These are phyloP conservation scores for Capsella bursapastoris DNA, from an alignment of 345 rosid genomes.

Conservation along the genomic window DNA sequence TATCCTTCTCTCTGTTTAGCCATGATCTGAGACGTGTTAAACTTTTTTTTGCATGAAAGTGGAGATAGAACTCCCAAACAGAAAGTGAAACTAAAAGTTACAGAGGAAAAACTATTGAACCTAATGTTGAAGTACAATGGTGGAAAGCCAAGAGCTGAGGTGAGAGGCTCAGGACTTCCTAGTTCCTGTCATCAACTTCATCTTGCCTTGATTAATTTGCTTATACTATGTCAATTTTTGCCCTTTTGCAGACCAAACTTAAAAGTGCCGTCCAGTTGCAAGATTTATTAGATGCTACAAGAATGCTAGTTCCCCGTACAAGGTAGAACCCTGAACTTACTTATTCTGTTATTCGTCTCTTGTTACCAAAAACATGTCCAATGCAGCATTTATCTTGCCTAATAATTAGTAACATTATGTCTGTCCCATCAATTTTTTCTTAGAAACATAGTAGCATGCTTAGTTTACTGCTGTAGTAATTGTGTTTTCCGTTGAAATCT, in stretches of 20 bases:
- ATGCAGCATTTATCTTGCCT: slow-evolving; percentile 1
- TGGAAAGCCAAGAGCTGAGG: slow-evolving; percentile 95
- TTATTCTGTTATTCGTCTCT: not conserved
- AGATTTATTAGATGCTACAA: slow-evolving; percentile 98
- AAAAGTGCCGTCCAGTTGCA: slow-evolving; percentile 97
- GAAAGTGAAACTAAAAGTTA: slow-evolving; percentile 97
- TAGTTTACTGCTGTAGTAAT: not conserved
- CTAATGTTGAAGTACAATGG: slow-evolving; percentile 99
- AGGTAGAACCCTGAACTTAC: slow-evolving; percentile 55
- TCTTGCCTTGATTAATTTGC: slow-evolving; percentile 16
- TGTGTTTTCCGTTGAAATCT: slow-evolving; percentile 9
- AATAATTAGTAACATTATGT: too few species aligned
- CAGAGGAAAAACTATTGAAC: slow-evolving; percentile 93
- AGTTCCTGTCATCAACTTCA: not conserved
- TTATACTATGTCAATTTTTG: slow-evolving; percentile 26
- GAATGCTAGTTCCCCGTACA: slow-evolving; percentile 94
- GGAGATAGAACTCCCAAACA: slow-evolving; percentile 99
- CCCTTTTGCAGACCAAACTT: slow-evolving; percentile 81
- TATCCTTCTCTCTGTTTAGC: slow-evolving; percentile 13
- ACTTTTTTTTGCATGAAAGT: slow-evolving; percentile 49
- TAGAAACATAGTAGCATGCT: not conserved
- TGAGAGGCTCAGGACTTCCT: slow-evolving; percentile 42
- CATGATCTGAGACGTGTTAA: slow-evolving; percentile 20
- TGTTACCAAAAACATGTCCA: slow-evolving; percentile 1
- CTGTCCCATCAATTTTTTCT: slow-evolving; percentile 2